Conservation (phyloP, 2,329 filamentous ascomycete genomes). For the Phoma sp. region DNA sequence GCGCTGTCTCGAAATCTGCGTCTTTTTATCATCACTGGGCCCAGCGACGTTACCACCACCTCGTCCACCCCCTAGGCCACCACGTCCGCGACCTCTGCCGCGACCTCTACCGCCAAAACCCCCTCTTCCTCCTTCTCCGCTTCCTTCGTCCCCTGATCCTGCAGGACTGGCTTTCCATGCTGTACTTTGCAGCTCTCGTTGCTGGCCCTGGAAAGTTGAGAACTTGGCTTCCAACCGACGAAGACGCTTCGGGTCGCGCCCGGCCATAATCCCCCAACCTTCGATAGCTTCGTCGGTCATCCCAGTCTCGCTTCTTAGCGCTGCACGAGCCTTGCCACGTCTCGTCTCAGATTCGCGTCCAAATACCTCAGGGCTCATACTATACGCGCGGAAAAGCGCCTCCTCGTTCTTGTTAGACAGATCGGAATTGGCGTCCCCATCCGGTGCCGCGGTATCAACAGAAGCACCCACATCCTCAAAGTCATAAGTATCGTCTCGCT, state of each 20-base stretch:
- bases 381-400: constrained; percentile 74
- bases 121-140: constrained; percentile 50
- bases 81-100: constrained; percentile 44
- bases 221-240: constrained; percentile 74
- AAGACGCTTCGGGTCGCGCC: constrained; percentile 71
- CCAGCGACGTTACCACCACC: constrained; percentile 65
- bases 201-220: constrained; percentile 68
- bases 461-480: constrained; percentile 88
- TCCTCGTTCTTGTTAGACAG: constrained; percentile 68
- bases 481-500: constrained; percentile 96
- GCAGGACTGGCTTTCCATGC: constrained; percentile 62
- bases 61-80: constrained; percentile 42
- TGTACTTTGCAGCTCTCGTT: constrained; percentile 69
- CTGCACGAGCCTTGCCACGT: constrained; percentile 65
- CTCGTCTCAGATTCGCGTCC: constrained; percentile 73
- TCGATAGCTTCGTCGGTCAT: constrained; percentile 95
- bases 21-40: constrained; percentile 71
- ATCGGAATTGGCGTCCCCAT: constrained; percentile 61
- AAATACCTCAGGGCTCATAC: constrained; percentile 69
- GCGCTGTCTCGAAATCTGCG: constrained; percentile 70
- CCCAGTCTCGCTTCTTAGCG: constrained; percentile 75
- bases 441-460: constrained; percentile 67
- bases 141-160: constrained; percentile 61
- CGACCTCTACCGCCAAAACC: constrained; percentile 49
- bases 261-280: constrained; percentile 89